Evolutionary conservation across 805 yeast species (phyloP).

Genomic region (Candida tammaniensis): DNA sequence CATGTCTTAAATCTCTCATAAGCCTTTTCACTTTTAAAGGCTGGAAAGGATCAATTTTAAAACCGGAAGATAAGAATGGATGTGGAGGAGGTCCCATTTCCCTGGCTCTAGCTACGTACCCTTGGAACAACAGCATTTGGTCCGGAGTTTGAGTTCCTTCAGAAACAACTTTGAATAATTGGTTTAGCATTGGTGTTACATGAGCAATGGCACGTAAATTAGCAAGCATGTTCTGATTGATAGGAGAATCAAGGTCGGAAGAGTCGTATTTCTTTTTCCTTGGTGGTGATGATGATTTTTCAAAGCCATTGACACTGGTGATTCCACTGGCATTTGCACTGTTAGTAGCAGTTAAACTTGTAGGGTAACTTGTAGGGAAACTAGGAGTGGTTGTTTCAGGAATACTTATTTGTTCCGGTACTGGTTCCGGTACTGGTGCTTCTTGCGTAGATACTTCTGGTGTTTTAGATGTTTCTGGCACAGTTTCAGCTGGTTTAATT

Average conservation of each 20-base stretch:
- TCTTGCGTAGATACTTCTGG: background rate
- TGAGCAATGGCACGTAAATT: constrained; percentile 82
- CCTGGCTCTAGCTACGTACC: constrained; percentile 73
- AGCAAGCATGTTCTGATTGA: constrained; percentile 78
- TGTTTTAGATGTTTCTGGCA: background rate
- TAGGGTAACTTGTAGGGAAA: too few species aligned
- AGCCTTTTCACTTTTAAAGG: constrained; percentile 18
- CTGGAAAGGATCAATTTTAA: constrained; percentile 24
- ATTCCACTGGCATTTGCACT: too few species aligned
- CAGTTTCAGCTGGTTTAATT: background rate
- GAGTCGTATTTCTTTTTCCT: constrained; percentile 16
- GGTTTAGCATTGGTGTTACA: constrained; percentile 61
- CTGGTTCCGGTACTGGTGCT: background rate
- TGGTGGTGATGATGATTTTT: background rate
- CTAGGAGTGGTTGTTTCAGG: too few species aligned
- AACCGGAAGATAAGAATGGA: constrained; percentile 12
- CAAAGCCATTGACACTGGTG: too few species aligned
- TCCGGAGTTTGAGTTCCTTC: constrained; percentile 70
- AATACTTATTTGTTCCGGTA: background rate
- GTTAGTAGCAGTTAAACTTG: too few species aligned
- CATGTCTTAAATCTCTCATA: constrained; percentile 19
- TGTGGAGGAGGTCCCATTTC: constrained; percentile 62
- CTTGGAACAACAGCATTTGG: constrained; percentile 77
- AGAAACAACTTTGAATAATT: constrained; percentile 83
- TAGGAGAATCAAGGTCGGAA: constrained; percentile 51